Evolutionary conservation across 129 eudicot genomes (phyloP).

Genomic region (Scalesia atractyloides): DNA sequence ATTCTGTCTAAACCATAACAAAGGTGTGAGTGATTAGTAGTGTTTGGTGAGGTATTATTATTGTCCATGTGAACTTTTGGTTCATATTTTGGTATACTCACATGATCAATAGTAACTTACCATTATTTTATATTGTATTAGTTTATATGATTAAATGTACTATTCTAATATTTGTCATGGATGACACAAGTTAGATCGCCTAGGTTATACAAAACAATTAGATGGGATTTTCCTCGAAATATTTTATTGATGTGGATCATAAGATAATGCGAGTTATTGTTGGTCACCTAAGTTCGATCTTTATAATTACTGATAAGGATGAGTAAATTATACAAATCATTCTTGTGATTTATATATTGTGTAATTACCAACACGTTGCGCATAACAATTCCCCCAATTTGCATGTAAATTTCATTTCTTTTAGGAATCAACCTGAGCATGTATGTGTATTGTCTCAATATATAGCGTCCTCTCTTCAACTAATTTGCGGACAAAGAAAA

Average conservation of each 20-base stretch:
- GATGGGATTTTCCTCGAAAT: not conserved
- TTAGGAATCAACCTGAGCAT: too few relatives aligned
- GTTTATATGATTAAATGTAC: not conserved
- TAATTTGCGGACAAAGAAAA: too few relatives aligned
- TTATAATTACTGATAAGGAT: not conserved
- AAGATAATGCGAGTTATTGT: not conserved
- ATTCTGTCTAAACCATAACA: not conserved
- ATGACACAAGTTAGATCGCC: not conserved
- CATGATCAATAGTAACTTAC: conserved; percentile 22
- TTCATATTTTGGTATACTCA: conserved; percentile 17
- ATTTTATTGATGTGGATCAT: conserved; percentile 1
- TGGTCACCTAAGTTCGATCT: conserved; percentile 7
- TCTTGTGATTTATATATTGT: too few relatives aligned
- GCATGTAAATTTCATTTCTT: too few relatives aligned
- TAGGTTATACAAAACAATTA: not conserved
- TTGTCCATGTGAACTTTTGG: conserved; percentile 39
- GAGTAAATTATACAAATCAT: too few relatives aligned
- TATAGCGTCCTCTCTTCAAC: too few relatives aligned
- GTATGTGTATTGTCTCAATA: too few relatives aligned
- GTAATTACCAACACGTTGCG: too few relatives aligned
- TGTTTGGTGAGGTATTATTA: conserved; percentile 32
- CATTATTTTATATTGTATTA: not conserved
- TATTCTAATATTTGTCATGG: not conserved
- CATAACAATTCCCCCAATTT: too few relatives aligned
- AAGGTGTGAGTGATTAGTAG: conserved; percentile 12